These are phyloP conservation scores for Monosporascus sp. DNA, from an alignment of 2,329 filamentous ascomycete genomes.

Conservation along the genomic window DNA sequence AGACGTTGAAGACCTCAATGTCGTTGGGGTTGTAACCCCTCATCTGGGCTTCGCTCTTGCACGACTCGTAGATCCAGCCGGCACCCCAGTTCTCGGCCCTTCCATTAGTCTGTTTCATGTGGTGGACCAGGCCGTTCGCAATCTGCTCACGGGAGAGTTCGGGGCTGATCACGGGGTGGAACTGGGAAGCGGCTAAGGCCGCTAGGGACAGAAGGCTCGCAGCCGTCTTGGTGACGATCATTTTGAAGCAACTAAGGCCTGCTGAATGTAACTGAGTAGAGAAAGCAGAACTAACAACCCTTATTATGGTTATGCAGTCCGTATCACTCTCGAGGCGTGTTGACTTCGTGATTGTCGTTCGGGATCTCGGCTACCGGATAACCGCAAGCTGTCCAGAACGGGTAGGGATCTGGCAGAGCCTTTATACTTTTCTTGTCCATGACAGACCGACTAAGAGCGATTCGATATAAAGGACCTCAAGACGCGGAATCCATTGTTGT, in stretches of 20 bases:
- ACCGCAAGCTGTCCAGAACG: not conserved
- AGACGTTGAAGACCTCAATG: conserved; percentile 20
- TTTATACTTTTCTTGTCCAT: not conserved
- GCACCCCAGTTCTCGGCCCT: conserved; percentile 10
- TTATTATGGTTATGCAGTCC: not conserved
- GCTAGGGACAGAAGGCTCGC: not conserved
- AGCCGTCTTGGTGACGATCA: not conserved
- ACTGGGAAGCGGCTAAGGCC: not conserved
- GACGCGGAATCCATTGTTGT: not conserved
- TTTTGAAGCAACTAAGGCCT: not conserved
- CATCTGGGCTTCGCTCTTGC: conserved; percentile 9
- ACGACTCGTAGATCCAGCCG: conserved; percentile 16
- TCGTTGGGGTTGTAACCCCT: conserved; percentile 14
- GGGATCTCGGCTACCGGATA: not conserved
- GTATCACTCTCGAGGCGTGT: too few species aligned
- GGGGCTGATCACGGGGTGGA: not conserved
- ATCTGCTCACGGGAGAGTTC: not conserved
- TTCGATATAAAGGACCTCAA: not conserved
- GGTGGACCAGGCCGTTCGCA: not conserved
- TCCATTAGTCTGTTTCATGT: not conserved
- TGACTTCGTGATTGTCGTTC: not conserved
- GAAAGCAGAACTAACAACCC: not conserved
- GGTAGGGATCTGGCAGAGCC: too few species aligned
- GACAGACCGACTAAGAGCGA: not conserved
- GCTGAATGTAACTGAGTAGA: not conserved